Conservation (phyloP, 2,329 filamentous ascomycete species). For the Fusarium verrucosum region DNA sequence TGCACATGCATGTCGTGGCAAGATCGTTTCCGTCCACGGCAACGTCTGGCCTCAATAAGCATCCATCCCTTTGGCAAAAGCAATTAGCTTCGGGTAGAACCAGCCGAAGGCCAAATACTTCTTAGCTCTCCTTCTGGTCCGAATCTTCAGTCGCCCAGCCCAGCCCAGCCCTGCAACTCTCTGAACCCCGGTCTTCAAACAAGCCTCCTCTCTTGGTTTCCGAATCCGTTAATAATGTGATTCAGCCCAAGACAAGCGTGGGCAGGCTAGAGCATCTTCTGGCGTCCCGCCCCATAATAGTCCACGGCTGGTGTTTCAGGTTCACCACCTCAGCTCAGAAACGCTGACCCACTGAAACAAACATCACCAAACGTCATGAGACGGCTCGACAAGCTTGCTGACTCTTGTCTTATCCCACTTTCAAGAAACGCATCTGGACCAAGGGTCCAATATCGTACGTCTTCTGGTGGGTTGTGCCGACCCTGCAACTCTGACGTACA, state of each 20-base stretch:
- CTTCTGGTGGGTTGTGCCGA: conserved; percentile 24
- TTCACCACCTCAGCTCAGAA: conserved; percentile 35
- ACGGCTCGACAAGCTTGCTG: conserved; percentile 4
- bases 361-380: conserved; percentile 39
- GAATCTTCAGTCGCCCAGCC: conserved; percentile 9
- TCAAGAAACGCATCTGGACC: conserved; percentile 28
- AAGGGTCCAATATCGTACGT: conserved; percentile 20
- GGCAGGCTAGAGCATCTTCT: conserved; percentile 23
- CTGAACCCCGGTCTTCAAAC: conserved; percentile 30
- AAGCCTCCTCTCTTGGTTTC: conserved; percentile 27
- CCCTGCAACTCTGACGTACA: conserved; percentile 31
- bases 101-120: neutral
- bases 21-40: conserved; percentile 3
- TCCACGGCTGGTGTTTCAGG: conserved; percentile 38
- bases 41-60: conserved; percentile 2
- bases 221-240: conserved; percentile 18
- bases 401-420: conserved; percentile 20
- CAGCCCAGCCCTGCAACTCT: conserved; percentile 16
- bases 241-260: conserved; percentile 27
- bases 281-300: conserved; percentile 37
- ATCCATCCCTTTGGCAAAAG: conserved; percentile 10
- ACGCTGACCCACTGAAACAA: conserved; percentile 37
- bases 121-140: neutral
- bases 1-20: conserved; percentile 25
- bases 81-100: conserved; percentile 5